phyloP scores from a whole-genome alignment of 371 early-diverging fungal genomes.

The Mucor plumbeus region DNA sequence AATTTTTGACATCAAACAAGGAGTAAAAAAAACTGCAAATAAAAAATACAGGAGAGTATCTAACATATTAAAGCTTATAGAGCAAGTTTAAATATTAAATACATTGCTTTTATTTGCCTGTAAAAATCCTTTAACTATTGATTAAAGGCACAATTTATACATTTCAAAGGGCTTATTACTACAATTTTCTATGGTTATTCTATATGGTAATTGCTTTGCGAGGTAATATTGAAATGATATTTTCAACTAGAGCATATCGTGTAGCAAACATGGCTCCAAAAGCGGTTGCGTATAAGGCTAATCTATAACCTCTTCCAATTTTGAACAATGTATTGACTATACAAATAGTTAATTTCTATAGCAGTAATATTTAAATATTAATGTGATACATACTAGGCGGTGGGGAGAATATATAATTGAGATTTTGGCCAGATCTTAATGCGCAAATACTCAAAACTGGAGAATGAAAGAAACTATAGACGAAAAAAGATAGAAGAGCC shows the following conservation, averaged over 20 bases:
- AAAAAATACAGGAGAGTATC: too few species aligned
- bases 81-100: too few species aligned
- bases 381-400: slow-evolving; percentile 43
- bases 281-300: slow-evolving; percentile 31
- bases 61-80: too few species aligned
- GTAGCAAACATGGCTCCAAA: slow-evolving; percentile 33
- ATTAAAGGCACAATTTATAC: too few species aligned
- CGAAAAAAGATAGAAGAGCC: slow-evolving; percentile 51
- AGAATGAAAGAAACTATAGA: slow-evolving; percentile 57
- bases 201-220: slow-evolving; percentile 17
- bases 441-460: slow-evolving; percentile 46
- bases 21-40: too few species aligned
- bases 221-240: slow-evolving; percentile 22
- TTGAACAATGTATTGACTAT: slow-evolving; percentile 26
- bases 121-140: too few species aligned
- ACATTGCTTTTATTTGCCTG: too few species aligned
- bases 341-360: neutral
- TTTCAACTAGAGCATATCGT: slow-evolving; percentile 29
- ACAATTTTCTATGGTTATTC: neutral
- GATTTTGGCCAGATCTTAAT: slow-evolving; percentile 45
- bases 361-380: neutral
- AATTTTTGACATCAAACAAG: too few species aligned
- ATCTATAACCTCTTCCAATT: slow-evolving; percentile 27
- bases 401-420: slow-evolving; percentile 58
- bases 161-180: too few species aligned